Conservation (phyloP, 2,329 filamentous ascomycete species). For the Colletotrichum sojae region DNA sequence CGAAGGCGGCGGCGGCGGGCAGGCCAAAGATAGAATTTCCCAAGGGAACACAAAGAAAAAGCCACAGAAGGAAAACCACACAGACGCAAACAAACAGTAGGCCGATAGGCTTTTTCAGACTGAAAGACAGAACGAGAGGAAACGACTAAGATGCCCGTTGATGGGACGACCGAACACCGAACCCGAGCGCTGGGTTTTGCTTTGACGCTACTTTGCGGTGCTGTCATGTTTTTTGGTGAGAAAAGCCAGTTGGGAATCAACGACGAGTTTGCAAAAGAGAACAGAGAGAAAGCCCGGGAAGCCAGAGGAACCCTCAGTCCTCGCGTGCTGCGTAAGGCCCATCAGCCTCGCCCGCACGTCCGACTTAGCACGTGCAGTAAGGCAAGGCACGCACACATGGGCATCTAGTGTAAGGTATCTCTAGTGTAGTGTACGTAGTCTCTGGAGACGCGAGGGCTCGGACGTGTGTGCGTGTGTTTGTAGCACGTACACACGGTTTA, state of each 20-base stretch:
- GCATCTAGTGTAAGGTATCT: background rate
- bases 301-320: background rate
- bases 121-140: too few relatives aligned
- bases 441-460: background rate
- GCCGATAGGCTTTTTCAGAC: conserved; percentile 11
- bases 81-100: conserved; percentile 6
- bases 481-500: too few relatives aligned
- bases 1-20: background rate
- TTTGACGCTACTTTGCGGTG: conserved; percentile 17
- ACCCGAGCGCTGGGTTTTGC: conserved; percentile 13
- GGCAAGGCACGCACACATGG: background rate
- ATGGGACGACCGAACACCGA: conserved; percentile 38
- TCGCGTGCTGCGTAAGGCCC: too few relatives aligned
- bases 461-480: background rate
- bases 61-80: background rate
- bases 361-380: conserved; percentile 16
- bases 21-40: too few relatives aligned
- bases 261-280: too few relatives aligned
- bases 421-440: too few relatives aligned
- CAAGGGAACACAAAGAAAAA: background rate
- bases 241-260: too few relatives aligned
- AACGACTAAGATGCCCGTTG: conserved; percentile 30
- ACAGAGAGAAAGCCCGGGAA: too few relatives aligned
- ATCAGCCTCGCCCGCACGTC: conserved; percentile 7
- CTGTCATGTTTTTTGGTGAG: background rate